Evolutionary conservation across 768 basidiomycete species (phyloP).

Genomic region (Macrocybe gigantea): DNA sequence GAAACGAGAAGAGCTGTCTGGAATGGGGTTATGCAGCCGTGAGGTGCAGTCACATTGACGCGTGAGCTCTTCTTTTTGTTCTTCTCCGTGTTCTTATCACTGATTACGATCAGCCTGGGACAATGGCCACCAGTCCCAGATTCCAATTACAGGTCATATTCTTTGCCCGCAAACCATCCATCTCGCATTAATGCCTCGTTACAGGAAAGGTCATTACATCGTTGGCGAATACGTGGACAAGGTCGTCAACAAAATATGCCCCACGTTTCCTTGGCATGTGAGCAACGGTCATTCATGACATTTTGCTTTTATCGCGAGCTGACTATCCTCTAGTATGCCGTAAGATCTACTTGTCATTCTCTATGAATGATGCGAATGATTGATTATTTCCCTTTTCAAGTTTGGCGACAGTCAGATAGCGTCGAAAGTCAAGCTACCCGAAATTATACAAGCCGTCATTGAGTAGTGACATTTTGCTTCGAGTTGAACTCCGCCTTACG

Average conservation of each 20-base stretch:
- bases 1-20: conserved; percentile 58
- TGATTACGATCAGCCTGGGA: conserved; percentile 36
- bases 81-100: not conserved
- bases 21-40: conserved; percentile 85
- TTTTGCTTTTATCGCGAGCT: not conserved
- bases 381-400: conserved; percentile 29
- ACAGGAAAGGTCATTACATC: conserved; percentile 69
- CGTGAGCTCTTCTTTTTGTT: conserved; percentile 35
- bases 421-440: conserved; percentile 60
- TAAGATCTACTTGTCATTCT: conserved; percentile 26
- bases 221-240: conserved; percentile 66
- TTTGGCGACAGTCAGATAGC: conserved; percentile 75
- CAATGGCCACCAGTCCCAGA: conserved; percentile 78
- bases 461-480: conserved; percentile 35
- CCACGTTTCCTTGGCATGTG: conserved; percentile 72
- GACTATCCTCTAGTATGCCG: conserved; percentile 46
- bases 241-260: conserved; percentile 52
- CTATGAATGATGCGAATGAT: not conserved
- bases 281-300: conserved; percentile 15
- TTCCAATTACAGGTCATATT: conserved; percentile 64
- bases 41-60: conserved; percentile 63
- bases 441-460: conserved; percentile 67
- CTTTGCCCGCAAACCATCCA: not conserved
- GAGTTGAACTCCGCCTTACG: not conserved
- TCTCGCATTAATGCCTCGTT: conserved; percentile 7